phyloP scores from a whole-genome alignment of 1,139 yeast genomes.

The Blastobotrys petasosporus region DNA sequence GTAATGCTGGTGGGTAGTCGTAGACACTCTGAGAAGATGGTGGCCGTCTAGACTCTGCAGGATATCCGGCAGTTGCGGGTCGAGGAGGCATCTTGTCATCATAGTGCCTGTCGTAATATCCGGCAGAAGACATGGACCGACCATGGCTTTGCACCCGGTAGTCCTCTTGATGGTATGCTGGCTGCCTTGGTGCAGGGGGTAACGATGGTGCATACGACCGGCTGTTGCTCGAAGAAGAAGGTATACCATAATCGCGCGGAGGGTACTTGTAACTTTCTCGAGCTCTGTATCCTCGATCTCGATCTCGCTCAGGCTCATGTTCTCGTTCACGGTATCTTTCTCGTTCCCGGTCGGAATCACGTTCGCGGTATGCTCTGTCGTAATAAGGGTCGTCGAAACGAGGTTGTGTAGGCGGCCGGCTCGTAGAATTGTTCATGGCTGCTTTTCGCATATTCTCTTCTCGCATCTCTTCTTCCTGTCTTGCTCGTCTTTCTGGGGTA shows the following conservation, averaged over 20 bases:
- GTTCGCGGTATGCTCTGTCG: constrained; percentile 2
- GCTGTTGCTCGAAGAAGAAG: constrained; percentile 1
- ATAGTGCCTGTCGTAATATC: constrained; percentile 2
- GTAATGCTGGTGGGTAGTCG: constrained; percentile 7
- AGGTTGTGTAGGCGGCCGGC: background rate
- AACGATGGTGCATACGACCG: background rate
- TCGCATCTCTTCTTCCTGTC: constrained; percentile 7
- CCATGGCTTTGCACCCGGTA: background rate
- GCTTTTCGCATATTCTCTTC: background rate
- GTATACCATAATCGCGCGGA: constrained; percentile 1
- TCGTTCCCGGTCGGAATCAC: background rate
- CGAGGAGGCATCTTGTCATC: background rate
- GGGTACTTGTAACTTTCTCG: constrained; percentile 4
- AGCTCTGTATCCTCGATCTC: constrained; percentile 4
- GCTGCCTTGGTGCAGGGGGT: background rate
- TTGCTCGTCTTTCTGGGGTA: constrained; percentile 28
- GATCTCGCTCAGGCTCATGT: constrained; percentile 6
- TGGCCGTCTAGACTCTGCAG: background rate
- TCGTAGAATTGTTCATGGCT: background rate
- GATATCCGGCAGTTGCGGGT: background rate
- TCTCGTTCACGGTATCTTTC: constrained; percentile 3
- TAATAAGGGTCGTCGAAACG: constrained; percentile 5
- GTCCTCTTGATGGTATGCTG: constrained; percentile 6
- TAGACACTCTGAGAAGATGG: constrained; percentile 3
- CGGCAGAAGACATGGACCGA: background rate